Conservation (phyloP, 1,139 yeast species). For the Yamadazyma mexicana region DNA sequence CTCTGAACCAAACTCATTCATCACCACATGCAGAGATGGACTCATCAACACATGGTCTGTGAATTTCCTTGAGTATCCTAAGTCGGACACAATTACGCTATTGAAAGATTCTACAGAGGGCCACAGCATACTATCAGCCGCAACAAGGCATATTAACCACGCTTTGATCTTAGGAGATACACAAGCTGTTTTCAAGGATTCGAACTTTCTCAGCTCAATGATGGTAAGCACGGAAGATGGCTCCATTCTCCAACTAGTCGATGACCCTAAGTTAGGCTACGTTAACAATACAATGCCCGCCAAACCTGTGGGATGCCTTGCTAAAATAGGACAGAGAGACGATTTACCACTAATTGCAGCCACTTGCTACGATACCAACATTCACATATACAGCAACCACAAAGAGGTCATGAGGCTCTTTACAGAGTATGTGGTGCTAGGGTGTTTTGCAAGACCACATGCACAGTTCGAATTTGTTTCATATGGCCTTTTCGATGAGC, state of each 20-base stretch:
- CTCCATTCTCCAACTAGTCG: slow-evolving; percentile 36
- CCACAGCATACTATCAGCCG: slow-evolving; percentile 6
- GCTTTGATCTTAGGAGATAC: slow-evolving; percentile 8
- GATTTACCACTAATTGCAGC: slow-evolving; percentile 11
- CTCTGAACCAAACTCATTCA: slow-evolving; percentile 19
- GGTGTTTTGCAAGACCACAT: slow-evolving; percentile 44
- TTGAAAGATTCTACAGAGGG: slow-evolving; percentile 7
- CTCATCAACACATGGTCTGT: slow-evolving; percentile 43
- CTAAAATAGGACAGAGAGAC: slow-evolving; percentile 11
- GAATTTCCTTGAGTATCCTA: slow-evolving; percentile 21
- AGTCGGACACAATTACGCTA: slow-evolving; percentile 8
- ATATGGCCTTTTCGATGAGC: slow-evolving; percentile 38
- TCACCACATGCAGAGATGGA: slow-evolving; percentile 38
- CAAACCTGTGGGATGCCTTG: slow-evolving; percentile 7
- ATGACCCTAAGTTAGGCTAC: slow-evolving; percentile 27
- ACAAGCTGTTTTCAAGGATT: slow-evolving; percentile 5
- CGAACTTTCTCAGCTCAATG: slow-evolving; percentile 15
- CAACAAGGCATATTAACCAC: slow-evolving; percentile 7
- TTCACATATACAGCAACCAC: slow-evolving; percentile 12
- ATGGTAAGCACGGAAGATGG: slow-evolving; percentile 51
- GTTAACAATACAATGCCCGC: slow-evolving; percentile 19
- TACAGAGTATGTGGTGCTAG: slow-evolving; percentile 42
- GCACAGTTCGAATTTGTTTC: slow-evolving; percentile 46
- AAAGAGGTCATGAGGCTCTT: slow-evolving; percentile 19
- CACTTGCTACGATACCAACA: slow-evolving; percentile 9